These are phyloP conservation scores for Agarophyton chilense DNA, from an alignment of 23 red algal species.

Conservation along the genomic window DNA sequence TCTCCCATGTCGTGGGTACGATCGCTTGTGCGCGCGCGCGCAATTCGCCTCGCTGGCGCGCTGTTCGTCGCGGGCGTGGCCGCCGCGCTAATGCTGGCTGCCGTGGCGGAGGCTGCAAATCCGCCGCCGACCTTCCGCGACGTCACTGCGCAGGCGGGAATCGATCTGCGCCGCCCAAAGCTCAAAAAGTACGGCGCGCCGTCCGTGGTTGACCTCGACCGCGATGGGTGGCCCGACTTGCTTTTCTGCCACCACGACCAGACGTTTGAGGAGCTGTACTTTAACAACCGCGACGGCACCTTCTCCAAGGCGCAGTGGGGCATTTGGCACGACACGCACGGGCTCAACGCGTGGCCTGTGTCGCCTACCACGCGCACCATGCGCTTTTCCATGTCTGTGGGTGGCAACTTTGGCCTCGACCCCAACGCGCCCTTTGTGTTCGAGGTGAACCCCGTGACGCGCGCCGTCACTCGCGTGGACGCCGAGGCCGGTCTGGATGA, in stretches of 20 bases:
- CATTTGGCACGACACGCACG: conserved; percentile 49
- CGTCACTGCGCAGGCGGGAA: background rate
- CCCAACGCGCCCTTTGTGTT: conserved; percentile 14
- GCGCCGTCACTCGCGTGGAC: conserved; percentile 18
- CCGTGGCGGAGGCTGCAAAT: background rate
- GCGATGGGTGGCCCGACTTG: conserved; percentile 68
- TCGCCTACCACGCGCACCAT: background rate
- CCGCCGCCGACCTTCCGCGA: background rate
- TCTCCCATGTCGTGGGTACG: background rate
- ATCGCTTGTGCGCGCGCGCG: background rate
- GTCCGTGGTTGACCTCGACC: conserved; percentile 58
- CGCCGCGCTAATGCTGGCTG: background rate
- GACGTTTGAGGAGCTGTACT: conserved; percentile 51
- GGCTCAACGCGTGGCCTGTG: conserved; percentile 18
- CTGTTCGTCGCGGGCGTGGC: background rate
- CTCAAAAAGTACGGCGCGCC: conserved; percentile 66
- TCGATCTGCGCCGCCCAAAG: background rate
- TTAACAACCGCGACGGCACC: conserved; percentile 10
- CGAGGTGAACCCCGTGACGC: conserved; percentile 5
- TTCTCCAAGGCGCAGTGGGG: conserved; percentile 30
- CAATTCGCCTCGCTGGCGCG: too few species aligned
- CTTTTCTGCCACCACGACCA: conserved; percentile 61
- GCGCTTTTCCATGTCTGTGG: conserved; percentile 35
- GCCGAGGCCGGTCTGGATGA: background rate
- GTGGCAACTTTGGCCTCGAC: conserved; percentile 26